These are phyloP conservation scores for Xylaria venustula DNA, from an alignment of 495 filamentous ascomycete genomes.

Conservation along the genomic window DNA sequence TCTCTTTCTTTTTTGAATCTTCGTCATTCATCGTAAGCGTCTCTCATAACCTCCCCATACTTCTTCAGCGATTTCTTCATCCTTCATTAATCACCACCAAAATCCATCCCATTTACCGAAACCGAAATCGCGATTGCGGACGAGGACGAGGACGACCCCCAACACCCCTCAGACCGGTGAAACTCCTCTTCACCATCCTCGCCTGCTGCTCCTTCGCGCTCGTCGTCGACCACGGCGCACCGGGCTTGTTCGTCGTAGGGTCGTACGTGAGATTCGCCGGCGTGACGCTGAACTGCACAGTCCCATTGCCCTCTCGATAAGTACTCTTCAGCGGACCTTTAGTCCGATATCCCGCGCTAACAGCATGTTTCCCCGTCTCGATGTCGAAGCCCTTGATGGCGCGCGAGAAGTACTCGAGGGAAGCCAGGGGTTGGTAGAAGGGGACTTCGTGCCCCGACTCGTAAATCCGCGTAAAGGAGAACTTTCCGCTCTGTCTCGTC, in stretches of 20 bases:
- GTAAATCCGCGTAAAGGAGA: conserved; percentile 64
- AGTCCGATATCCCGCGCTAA: conserved; percentile 43
- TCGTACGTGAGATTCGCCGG: conserved; percentile 55
- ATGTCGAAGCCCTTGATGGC: conserved; percentile 57
- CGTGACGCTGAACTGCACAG: conserved; percentile 51
- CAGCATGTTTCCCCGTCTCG: conserved; percentile 51
- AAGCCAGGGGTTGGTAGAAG: conserved; percentile 65
- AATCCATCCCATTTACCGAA: neutral
- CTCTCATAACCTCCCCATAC: neutral
- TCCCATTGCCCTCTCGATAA: conserved; percentile 58
- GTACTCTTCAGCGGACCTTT: conserved; percentile 49
- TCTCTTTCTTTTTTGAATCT: neutral
- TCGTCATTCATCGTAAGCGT: neutral
- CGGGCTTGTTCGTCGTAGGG: conserved; percentile 48
- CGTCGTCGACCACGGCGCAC: conserved; percentile 18
- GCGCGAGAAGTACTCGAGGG: conserved; percentile 60
- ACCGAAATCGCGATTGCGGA: neutral
- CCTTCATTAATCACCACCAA: neutral
- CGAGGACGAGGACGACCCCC: conserved; percentile 1
- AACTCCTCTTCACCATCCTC: conserved; percentile 24
- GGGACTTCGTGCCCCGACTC: conserved; percentile 67
- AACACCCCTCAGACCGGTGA: conserved; percentile 7
- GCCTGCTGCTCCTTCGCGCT: neutral
- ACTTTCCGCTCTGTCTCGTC: conserved; percentile 60
- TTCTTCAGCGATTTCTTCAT: neutral